phyloP scores from a whole-genome alignment of 805 yeast genomes.

The Sugiyamaella lignohabitans region DNA sequence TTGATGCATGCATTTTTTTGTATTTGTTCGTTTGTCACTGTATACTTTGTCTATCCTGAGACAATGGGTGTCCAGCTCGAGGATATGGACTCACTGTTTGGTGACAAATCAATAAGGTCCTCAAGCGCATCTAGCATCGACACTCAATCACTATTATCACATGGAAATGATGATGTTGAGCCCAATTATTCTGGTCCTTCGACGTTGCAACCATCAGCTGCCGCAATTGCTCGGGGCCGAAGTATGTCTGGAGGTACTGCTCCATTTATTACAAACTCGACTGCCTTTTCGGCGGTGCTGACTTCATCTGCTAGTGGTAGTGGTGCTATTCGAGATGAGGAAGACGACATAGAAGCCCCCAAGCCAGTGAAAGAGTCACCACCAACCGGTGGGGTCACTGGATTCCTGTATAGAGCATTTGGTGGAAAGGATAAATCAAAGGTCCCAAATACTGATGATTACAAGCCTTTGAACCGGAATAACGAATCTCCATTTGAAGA shows the following conservation, averaged over 20 bases:
- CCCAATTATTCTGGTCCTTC: conserved; percentile 15
- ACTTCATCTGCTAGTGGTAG: not conserved
- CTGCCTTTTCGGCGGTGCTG: conserved; percentile 7
- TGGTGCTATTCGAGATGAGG: not conserved
- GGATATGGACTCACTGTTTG: conserved; percentile 88
- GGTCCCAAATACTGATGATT: too few relatives aligned
- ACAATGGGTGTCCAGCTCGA: conserved; percentile 84
- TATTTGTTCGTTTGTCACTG: conserved; percentile 63
- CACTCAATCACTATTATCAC: conserved; percentile 16
- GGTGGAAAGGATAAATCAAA: too few relatives aligned
- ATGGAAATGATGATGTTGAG: conserved; percentile 12
- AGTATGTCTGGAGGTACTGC: conserved; percentile 2
- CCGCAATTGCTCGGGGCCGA: conserved; percentile 19
- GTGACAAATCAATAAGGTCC: conserved; percentile 43
- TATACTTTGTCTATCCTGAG: conserved; percentile 73
- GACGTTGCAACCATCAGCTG: conserved; percentile 25
- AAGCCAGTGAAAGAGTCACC: too few relatives aligned
- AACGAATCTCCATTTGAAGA: too few relatives aligned
- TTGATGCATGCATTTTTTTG: conserved; percentile 77
- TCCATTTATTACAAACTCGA: conserved; percentile 2
- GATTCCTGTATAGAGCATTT: too few relatives aligned
- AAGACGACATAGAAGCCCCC: not conserved
- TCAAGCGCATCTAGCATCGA: conserved; percentile 19
- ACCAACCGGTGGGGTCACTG: not conserved
- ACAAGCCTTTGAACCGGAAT: conserved; percentile 2